A percentile compares a stretch with the other conserved stretches of the same genome.
Evolutionary conservation across 2,329 filamentous ascomycete genomes (phyloP).

Genomic region (Paecilomyces dactylethromorphus): DNA sequence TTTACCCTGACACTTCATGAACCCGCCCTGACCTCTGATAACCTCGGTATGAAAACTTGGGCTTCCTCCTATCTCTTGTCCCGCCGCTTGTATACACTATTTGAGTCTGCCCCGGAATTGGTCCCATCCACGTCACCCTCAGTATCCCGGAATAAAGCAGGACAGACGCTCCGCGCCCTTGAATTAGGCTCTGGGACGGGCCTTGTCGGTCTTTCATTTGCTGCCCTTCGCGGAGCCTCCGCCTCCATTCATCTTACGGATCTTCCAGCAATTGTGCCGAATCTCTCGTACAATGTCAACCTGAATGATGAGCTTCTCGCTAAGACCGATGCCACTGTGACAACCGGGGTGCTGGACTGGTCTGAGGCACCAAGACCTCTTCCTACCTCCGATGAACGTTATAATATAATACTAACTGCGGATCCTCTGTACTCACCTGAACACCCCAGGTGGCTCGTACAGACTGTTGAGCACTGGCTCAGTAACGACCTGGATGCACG

Average conservation of each 20-base stretch:
- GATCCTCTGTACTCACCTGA: constrained; percentile 82
- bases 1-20: constrained; percentile 72
- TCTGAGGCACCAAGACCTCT: constrained; percentile 24
- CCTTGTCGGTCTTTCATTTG: constrained; percentile 79
- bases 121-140: constrained; percentile 19
- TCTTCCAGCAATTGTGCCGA: constrained; percentile 73
- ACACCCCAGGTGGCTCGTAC: constrained; percentile 68
- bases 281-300: constrained; percentile 67
- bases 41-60: constrained; percentile 92
- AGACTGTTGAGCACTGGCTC: constrained; percentile 64
- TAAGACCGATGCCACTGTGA: constrained; percentile 50
- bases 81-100: constrained; percentile 53
- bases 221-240: constrained; percentile 54
- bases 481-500: constrained; percentile 51
- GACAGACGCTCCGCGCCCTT: constrained; percentile 42
- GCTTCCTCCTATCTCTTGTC: constrained; percentile 82
- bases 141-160: constrained; percentile 6
- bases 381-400: constrained; percentile 27
- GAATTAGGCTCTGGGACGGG: constrained; percentile 90
- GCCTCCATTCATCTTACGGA: constrained; percentile 71
- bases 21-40: constrained; percentile 79
- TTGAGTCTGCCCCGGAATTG: constrained; percentile 25
- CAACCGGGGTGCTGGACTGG: constrained; percentile 70
- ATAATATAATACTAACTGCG: constrained; percentile 69
- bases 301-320: constrained; percentile 56